Evolutionary conservation across 805 yeast genomes (phyloP), one percentile per base, ranked within the genome.

Genomic region (Monosporozyma servazzii): DNA sequence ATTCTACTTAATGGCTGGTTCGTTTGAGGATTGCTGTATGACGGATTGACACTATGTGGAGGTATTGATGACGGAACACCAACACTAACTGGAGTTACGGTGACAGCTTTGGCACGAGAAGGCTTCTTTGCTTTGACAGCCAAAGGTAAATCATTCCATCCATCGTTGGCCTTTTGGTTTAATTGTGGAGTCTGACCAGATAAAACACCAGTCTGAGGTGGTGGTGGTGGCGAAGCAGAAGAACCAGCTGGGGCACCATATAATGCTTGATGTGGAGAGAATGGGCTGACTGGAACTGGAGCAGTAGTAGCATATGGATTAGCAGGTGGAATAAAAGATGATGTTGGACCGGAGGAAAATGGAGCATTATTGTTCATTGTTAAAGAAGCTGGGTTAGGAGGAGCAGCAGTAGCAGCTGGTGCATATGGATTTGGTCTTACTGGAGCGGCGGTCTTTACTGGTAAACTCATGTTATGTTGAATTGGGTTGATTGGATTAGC

Each of bases 81-180:
- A 37, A 37, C 41, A 18, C 41, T 37, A 9, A 37, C 41, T 18
- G 41, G 47, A 3, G 39, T 25, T 5, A 44, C 39, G 13, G 39
- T 30, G 10, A 31, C 47, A 6, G 70, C 63, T 42, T 67, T 67
- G 11, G 69, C 70, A 53, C 71, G 64, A 10, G 59, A 57, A 33
- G 66, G 64, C 23, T 54, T 52, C 48, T 56, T 58, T 29, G 62
- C 68, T 37, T 62, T 62, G 7, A 65, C 61, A 13, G 61, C 62
- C 29, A 67, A 47, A 42, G 71, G 65, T 51, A 68, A 53, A 53
- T 68, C 71, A 50, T 68, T 68, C 71, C 71, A 68, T 21, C 71
- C 71, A 46, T 66, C 65, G 47, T 67, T 68, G 15, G 71, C 70
- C 50, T 66, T 65, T 43, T 53, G 65, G 49, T 65, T 67, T 36